Percentiles rank a stretch among this genome's conserved stretches.
Evolutionary conservation across 768 basidiomycete genomes (phyloP).

Genomic region (Lentinula sp.): DNA sequence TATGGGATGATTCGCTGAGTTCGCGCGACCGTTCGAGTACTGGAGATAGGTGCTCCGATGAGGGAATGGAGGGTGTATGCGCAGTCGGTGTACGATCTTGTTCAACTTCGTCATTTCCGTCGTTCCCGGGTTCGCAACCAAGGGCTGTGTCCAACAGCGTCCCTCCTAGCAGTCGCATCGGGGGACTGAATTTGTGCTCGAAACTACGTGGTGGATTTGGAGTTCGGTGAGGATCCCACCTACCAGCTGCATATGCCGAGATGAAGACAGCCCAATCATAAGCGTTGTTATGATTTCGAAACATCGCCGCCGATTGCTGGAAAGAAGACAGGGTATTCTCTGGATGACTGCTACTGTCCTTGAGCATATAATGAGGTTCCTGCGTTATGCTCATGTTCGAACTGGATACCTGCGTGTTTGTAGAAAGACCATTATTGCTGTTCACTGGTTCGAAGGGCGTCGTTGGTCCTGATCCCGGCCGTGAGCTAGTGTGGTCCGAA

Average conservation of each 20-base stretch:
- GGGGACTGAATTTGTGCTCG: not conserved
- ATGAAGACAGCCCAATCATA: constrained; percentile 76
- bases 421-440: not conserved
- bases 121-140: not conserved
- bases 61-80: not conserved
- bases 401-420: not conserved
- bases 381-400: not conserved
- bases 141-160: not conserved
- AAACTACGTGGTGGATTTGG: constrained; percentile 48
- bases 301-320: not conserved
- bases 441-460: not conserved
- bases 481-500: not conserved
- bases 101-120: not conserved
- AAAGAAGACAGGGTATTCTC: not conserved
- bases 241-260: constrained; percentile 66
- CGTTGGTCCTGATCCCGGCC: not conserved
- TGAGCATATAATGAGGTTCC: not conserved
- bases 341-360: not conserved
- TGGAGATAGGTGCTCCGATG: not conserved
- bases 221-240: constrained; percentile 73
- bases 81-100: not conserved
- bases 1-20: not conserved
- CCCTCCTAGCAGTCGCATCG: not conserved
- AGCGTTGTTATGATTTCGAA: constrained; percentile 13
- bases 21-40: not conserved